These are phyloP conservation scores for Trametes pubescens DNA, from an alignment of 1,284 basidiomycete genomes.

Conservation along the genomic window DNA sequence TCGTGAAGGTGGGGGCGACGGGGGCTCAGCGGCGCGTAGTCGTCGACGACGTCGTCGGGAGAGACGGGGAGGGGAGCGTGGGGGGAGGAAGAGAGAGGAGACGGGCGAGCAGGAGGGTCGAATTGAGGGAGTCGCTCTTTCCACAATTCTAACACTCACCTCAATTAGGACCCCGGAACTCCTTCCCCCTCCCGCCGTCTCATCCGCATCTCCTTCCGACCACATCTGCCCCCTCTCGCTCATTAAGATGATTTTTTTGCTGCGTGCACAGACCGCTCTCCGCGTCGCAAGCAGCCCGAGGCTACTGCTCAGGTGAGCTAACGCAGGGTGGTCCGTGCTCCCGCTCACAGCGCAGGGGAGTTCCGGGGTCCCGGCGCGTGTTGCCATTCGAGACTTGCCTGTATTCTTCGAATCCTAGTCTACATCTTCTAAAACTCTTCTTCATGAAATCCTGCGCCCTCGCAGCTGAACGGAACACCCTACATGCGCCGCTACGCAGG, in stretches of 20 bases:
- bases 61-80: conserved; percentile 28
- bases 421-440: background rate
- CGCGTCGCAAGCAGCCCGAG: conserved; percentile 6
- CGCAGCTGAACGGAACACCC: background rate
- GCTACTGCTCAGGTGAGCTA: conserved; percentile 7
- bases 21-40: conserved; percentile 28
- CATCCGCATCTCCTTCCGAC: background rate
- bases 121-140: conserved; percentile 23
- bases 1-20: conserved; percentile 13
- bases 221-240: background rate
- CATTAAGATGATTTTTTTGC: background rate
- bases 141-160: conserved; percentile 29
- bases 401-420: conserved; percentile 8
- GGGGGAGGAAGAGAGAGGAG: conserved; percentile 29
- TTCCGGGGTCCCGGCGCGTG: conserved; percentile 34
- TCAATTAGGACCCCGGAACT: conserved; percentile 25
- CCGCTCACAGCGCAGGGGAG: conserved; percentile 29
- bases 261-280: background rate
- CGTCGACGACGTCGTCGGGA: conserved; percentile 29
- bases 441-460: conserved; percentile 10
- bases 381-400: conserved; percentile 37
- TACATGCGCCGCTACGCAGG: background rate
- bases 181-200: background rate
- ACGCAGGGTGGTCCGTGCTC: conserved; percentile 33
- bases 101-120: conserved; percentile 25